phyloP scores from a whole-genome alignment of 1,139 yeast species.

The Hanseniaspora sp. region DNA sequence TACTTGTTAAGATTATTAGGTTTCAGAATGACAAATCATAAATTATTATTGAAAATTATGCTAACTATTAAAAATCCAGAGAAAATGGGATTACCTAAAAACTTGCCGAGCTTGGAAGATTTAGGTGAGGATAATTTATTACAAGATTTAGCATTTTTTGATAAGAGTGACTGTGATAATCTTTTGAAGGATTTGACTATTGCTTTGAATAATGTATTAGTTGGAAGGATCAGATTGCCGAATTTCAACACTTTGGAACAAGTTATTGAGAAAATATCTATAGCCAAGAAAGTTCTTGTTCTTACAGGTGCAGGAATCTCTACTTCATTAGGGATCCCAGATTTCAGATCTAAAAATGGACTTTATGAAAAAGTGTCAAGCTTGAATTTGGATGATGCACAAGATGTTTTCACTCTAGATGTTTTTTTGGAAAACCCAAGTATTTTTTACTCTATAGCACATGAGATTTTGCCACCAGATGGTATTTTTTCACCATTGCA shows the following conservation, averaged over 20 bases:
- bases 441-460: slow-evolving; percentile 78
- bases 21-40: slow-evolving; percentile 37
- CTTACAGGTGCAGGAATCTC: slow-evolving; percentile 95
- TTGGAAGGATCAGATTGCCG: slow-evolving; percentile 43
- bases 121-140: not conserved
- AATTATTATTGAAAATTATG: slow-evolving; percentile 33
- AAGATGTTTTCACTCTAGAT: slow-evolving; percentile 77
- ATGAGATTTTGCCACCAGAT: slow-evolving; percentile 74
- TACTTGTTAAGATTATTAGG: slow-evolving; percentile 43
- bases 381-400: slow-evolving; percentile 78
- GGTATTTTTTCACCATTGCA: slow-evolving; percentile 74
- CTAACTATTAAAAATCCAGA: slow-evolving; percentile 26
- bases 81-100: slow-evolving; percentile 19
- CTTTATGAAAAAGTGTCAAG: slow-evolving; percentile 62
- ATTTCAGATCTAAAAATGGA: slow-evolving; percentile 83
- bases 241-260: slow-evolving; percentile 51
- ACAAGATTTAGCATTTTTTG: slow-evolving; percentile 23
- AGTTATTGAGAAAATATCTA: slow-evolving; percentile 42
- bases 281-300: slow-evolving; percentile 57
- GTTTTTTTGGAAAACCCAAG: slow-evolving; percentile 68
- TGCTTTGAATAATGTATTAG: slow-evolving; percentile 50
- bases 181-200: slow-evolving; percentile 44
- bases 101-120: slow-evolving; percentile 11
- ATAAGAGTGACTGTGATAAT: slow-evolving; percentile 37
- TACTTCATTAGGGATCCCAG: slow-evolving; percentile 87